A percentile compares a stretch with the other conserved stretches of the same genome.
phyloP scores from a whole-genome alignment of 345 rosid species.

The Bruguiera sexangula region DNA sequence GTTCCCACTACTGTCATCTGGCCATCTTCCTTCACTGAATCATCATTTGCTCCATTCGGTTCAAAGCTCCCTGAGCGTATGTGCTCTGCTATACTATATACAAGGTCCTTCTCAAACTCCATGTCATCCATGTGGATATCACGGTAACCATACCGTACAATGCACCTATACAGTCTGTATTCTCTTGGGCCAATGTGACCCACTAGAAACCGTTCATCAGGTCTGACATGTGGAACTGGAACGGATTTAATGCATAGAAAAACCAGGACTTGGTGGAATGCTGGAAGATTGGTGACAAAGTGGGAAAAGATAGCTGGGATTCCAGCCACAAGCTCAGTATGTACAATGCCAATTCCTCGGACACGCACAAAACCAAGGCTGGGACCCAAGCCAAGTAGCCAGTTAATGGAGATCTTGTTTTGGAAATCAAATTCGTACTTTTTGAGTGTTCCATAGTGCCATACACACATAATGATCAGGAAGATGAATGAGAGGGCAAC shows the following conservation, averaged over 20 bases:
- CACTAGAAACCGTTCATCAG: slow-evolving; percentile 77
- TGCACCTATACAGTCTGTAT: slow-evolving; percentile 81
- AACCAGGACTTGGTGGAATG: slow-evolving; percentile 88
- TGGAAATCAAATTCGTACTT: slow-evolving; percentile 85
- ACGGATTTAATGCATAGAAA: slow-evolving; percentile 95
- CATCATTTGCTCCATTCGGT: slow-evolving; percentile 16
- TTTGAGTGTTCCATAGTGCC: slow-evolving; percentile 88
- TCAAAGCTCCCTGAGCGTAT: slow-evolving; percentile 51
- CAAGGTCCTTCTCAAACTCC: slow-evolving; percentile 87
- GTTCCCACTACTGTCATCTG: slow-evolving; percentile 84
- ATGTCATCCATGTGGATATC: slow-evolving; percentile 87
- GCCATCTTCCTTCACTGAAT: slow-evolving; percentile 41
- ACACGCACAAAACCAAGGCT: slow-evolving; percentile 88
- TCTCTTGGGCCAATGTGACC: slow-evolving; percentile 79
- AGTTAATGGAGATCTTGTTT: slow-evolving; percentile 87
- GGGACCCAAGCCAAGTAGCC: slow-evolving; percentile 81
- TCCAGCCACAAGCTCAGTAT: slow-evolving; percentile 91
- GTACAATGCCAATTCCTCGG: slow-evolving; percentile 80
- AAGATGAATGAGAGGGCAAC: slow-evolving; percentile 76
- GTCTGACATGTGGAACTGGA: slow-evolving; percentile 89
- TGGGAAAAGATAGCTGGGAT: slow-evolving; percentile 97
- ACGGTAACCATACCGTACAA: slow-evolving; percentile 84
- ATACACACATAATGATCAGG: slow-evolving; percentile 72
- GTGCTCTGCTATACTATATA: slow-evolving; percentile 83
- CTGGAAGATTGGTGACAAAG: slow-evolving; percentile 94